Evolutionary conservation across 2,329 filamentous ascomycete species (phyloP).

Genomic region (Leptographium wingfieldii): DNA sequence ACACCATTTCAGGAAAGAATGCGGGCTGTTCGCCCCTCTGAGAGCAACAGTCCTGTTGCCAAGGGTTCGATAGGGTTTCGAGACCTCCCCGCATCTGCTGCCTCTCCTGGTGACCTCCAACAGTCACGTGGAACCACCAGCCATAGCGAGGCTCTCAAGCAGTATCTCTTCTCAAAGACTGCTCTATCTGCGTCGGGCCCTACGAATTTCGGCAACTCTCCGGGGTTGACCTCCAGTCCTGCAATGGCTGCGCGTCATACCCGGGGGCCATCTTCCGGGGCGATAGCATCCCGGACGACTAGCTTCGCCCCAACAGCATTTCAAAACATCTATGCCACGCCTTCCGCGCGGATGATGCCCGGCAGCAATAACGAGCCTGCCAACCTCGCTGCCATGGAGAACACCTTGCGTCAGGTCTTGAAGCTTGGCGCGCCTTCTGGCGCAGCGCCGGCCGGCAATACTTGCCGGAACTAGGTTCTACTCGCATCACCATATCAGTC

Average conservation of each 20-base stretch:
- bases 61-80: not conserved
- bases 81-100: conserved; percentile 2
- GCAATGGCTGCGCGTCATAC: not conserved
- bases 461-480: not conserved
- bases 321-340: conserved; percentile 6
- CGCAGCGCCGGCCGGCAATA: not conserved
- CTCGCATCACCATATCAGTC: not conserved
- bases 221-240: not conserved
- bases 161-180: conserved; percentile 35
- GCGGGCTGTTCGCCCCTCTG: conserved; percentile 34
- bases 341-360: conserved; percentile 3
- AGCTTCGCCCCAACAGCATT: not conserved
- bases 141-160: conserved; percentile 41
- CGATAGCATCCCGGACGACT: not conserved
- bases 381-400: conserved; percentile 37
- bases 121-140: conserved; percentile 16
- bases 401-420: conserved; percentile 39
- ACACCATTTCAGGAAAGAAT: conserved; percentile 53
- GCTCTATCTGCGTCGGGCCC: not conserved
- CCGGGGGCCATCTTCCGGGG: not conserved
- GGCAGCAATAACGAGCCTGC: conserved; percentile 12
- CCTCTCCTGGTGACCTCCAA: not conserved
- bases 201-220: not conserved
- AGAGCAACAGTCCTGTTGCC: conserved; percentile 4
- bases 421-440: conserved; percentile 21